Conservation (phyloP, 352 stramenopile species). For the Aphanomyces cochlioides region DNA sequence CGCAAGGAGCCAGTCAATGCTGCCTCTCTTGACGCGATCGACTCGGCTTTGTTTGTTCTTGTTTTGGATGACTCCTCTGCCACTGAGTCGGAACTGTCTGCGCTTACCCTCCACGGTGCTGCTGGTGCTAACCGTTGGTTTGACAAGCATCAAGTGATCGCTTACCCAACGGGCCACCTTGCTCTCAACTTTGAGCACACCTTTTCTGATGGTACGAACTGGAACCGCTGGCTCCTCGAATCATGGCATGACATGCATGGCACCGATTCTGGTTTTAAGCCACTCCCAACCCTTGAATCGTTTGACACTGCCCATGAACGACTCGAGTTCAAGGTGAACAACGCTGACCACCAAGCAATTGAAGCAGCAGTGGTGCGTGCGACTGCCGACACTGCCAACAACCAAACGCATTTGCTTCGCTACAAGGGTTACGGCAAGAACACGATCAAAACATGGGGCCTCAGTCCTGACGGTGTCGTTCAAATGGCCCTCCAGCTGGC, state of each 20-base stretch:
- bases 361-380: background rate
- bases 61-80: constrained; percentile 73
- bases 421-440: constrained; percentile 88
- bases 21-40: constrained; percentile 69
- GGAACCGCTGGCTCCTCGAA: constrained; percentile 91
- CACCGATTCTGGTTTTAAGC: constrained; percentile 66
- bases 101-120: constrained; percentile 75
- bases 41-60: constrained; percentile 87
- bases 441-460: constrained; percentile 88
- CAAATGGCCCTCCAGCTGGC: constrained; percentile 91
- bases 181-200: constrained; percentile 94
- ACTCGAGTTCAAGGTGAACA: constrained; percentile 1
- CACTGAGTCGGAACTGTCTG: constrained; percentile 61
- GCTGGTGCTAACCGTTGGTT: constrained; percentile 86
- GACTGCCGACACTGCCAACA: constrained; percentile 52
- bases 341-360: constrained; percentile 14
- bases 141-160: constrained; percentile 91
- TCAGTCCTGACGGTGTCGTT: constrained; percentile 86
- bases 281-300: constrained; percentile 37
- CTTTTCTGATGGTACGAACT: constrained; percentile 89
- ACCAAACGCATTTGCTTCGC: constrained; percentile 71
- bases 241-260: constrained; percentile 86
- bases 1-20: constrained; percentile 62
- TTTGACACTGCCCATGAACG: constrained; percentile 11
- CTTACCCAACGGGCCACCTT: constrained; percentile 75